phyloP scores from a whole-genome alignment of 371 early-diverging fungal genomes.

The Rhizomucor pusillus region DNA sequence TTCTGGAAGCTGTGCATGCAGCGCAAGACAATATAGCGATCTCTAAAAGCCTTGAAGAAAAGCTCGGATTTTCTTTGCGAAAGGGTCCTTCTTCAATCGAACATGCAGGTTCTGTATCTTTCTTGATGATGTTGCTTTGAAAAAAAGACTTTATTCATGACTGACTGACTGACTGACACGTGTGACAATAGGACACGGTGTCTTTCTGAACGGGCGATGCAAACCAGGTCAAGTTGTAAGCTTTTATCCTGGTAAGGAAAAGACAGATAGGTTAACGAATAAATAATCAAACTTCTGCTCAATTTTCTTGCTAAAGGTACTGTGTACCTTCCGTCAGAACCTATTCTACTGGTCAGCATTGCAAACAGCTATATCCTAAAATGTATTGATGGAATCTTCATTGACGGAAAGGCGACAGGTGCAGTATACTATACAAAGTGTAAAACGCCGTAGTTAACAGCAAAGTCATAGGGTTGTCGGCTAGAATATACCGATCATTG shows the following conservation, averaged over 20 bases:
- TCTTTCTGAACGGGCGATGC: conserved; percentile 20
- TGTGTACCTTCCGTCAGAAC: conserved; percentile 50
- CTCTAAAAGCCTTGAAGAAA: too few relatives aligned
- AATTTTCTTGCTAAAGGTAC: conserved; percentile 24
- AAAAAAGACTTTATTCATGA: too few relatives aligned
- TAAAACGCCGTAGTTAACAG: too few relatives aligned
- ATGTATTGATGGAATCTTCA: conserved; percentile 53
- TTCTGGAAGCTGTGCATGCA: too few relatives aligned
- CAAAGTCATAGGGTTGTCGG: conserved; percentile 33
- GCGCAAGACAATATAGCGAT: too few relatives aligned
- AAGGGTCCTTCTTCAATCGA: neutral
- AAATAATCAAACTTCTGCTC: neutral
- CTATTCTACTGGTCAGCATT: conserved; percentile 50
- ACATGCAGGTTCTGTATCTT: neutral
- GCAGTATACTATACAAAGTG: too few relatives aligned
- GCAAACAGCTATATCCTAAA: conserved; percentile 54
- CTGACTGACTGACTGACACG: too few relatives aligned
- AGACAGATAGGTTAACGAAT: too few relatives aligned
- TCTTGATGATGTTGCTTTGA: neutral
- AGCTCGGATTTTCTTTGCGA: neutral
- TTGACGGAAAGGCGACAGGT: conserved; percentile 52
- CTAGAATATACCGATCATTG: conserved; percentile 38
- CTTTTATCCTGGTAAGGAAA: conserved; percentile 36
- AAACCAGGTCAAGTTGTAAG: conserved; percentile 21
- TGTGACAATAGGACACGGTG: conserved; percentile 23